phyloP scores from a whole-genome alignment of 352 stramenopile genomes.

The Thalassiosira livingstoniorum region DNA sequence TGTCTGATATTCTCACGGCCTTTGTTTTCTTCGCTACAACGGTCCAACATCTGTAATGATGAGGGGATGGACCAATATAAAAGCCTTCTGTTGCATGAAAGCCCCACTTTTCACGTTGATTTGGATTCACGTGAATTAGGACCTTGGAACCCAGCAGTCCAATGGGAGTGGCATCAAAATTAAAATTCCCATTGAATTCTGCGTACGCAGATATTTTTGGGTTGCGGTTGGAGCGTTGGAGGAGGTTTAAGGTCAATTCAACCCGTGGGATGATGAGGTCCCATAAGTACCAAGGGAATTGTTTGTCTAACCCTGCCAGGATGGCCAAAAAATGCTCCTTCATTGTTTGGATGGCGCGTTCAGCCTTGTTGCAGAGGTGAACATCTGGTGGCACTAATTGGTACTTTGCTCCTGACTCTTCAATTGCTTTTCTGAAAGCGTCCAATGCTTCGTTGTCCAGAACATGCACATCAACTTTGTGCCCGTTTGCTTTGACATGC shows the following conservation, averaged over 20 bases:
- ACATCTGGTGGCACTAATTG: slow-evolving; percentile 54
- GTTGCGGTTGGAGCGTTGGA: slow-evolving; percentile 33
- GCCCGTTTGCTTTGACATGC: slow-evolving; percentile 4
- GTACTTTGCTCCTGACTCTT: slow-evolving; percentile 22
- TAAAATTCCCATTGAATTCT: slow-evolving; percentile 32
- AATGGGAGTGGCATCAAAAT: slow-evolving; percentile 58
- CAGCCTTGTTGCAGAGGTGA: slow-evolving; percentile 51
- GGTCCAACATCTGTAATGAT: slow-evolving; percentile 29
- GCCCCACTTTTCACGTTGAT: background rate
- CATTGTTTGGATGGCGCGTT: slow-evolving; percentile 61
- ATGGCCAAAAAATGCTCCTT: slow-evolving; percentile 64
- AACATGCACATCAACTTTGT: slow-evolving; percentile 28
- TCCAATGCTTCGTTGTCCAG: slow-evolving; percentile 60
- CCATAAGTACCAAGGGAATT: slow-evolving; percentile 50
- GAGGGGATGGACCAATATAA: slow-evolving; percentile 11
- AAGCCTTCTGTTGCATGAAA: slow-evolving; percentile 9
- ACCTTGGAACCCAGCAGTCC: slow-evolving; percentile 42
- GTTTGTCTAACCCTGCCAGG: slow-evolving; percentile 20
- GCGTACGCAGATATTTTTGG: slow-evolving; percentile 55
- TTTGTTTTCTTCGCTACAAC: background rate
- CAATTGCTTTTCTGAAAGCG: slow-evolving; percentile 39
- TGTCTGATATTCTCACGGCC: background rate
- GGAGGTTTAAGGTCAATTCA: slow-evolving; percentile 47
- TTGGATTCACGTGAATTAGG: slow-evolving; percentile 20
- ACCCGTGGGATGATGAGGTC: slow-evolving; percentile 41